phyloP scores from a whole-genome alignment of 257 asterid species.

The Solanum chiquidenum region DNA sequence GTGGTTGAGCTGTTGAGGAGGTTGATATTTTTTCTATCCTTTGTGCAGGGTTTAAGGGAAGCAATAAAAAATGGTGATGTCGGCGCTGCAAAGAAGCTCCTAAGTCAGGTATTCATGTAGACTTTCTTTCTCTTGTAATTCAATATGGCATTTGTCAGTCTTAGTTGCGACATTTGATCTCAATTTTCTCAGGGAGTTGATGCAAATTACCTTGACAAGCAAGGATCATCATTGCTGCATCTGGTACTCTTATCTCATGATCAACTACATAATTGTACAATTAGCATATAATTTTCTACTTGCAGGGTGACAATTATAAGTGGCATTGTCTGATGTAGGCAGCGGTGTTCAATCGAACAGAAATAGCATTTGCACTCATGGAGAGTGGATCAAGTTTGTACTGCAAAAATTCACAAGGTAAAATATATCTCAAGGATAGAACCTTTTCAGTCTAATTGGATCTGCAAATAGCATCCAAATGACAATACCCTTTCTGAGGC shows the following conservation, averaged over 20 bases:
- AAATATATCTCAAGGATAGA: slow-evolving; percentile 5
- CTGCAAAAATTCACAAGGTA: slow-evolving; percentile 87
- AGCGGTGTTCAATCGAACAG: slow-evolving; percentile 90
- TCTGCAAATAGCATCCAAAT: neutral
- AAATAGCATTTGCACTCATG: slow-evolving; percentile 83
- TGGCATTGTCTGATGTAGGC: slow-evolving; percentile 41
- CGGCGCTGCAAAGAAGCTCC: slow-evolving; percentile 64
- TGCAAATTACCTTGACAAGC: slow-evolving; percentile 88
- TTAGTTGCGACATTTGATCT: neutral
- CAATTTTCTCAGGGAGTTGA: slow-evolving; percentile 61
- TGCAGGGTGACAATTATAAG: slow-evolving; percentile 1
- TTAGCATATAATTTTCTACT: neutral
- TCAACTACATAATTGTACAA: neutral
- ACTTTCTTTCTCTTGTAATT: slow-evolving; percentile 7
- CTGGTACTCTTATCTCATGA: slow-evolving; percentile 39
- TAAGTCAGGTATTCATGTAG: slow-evolving; percentile 61
- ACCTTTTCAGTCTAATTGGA: neutral
- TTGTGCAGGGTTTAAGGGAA: slow-evolving; percentile 68
- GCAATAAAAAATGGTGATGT: slow-evolving; percentile 95
- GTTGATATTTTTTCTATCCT: neutral
- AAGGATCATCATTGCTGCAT: slow-evolving; percentile 85
- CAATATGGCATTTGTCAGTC: neutral
- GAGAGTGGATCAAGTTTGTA: slow-evolving; percentile 69
- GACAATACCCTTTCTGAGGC: neutral
- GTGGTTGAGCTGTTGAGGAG: neutral